These are phyloP conservation scores for Coemansia umbellata DNA, from an alignment of 192 early-diverging fungal species.

Conservation along the genomic window DNA sequence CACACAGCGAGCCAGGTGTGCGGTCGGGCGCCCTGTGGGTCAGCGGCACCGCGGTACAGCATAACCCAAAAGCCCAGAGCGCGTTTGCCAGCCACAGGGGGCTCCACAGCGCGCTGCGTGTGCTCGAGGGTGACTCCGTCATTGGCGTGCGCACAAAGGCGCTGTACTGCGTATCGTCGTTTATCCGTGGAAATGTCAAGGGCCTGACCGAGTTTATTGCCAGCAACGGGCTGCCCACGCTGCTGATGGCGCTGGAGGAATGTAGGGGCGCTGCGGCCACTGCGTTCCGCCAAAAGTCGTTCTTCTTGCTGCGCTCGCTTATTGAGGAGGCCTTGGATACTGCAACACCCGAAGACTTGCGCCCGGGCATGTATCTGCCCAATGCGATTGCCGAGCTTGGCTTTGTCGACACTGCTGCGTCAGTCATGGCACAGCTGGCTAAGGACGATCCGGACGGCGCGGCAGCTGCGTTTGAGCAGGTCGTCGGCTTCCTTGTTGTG, in stretches of 20 bases:
- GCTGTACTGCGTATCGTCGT: constrained; percentile 65
- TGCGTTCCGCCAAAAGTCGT: constrained; percentile 38
- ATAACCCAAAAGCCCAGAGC: constrained; percentile 82
- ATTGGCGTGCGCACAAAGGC: constrained; percentile 60
- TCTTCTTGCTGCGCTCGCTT: constrained; percentile 63
- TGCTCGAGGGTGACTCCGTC: constrained; percentile 44
- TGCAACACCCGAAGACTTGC: constrained; percentile 25
- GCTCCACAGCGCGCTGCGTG: constrained; percentile 40
- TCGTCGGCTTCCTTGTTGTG: constrained; percentile 14
- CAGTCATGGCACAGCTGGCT: constrained; percentile 44
- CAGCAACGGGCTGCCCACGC: constrained; percentile 33
- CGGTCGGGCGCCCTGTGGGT: constrained; percentile 82
- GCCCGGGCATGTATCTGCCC: constrained; percentile 35
- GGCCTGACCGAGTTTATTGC: constrained; percentile 59
- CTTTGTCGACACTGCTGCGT: constrained; percentile 44
- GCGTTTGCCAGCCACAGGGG: constrained; percentile 57
- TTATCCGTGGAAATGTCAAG: constrained; percentile 55
- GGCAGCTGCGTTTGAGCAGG: constrained; percentile 27
- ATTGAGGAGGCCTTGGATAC: constrained; percentile 57
- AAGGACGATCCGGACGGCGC: constrained; percentile 26
- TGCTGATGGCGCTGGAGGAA: constrained; percentile 47
- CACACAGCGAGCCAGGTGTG: constrained; percentile 53
- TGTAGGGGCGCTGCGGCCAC: constrained; percentile 11
- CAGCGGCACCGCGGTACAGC: constrained; percentile 89
- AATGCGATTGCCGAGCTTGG: constrained; percentile 47